Percentiles rank a stretch among this genome's conserved stretches.
Evolutionary conservation across 305 asterid genomes (phyloP).

Genomic region (Solanum aculeatissimum): DNA sequence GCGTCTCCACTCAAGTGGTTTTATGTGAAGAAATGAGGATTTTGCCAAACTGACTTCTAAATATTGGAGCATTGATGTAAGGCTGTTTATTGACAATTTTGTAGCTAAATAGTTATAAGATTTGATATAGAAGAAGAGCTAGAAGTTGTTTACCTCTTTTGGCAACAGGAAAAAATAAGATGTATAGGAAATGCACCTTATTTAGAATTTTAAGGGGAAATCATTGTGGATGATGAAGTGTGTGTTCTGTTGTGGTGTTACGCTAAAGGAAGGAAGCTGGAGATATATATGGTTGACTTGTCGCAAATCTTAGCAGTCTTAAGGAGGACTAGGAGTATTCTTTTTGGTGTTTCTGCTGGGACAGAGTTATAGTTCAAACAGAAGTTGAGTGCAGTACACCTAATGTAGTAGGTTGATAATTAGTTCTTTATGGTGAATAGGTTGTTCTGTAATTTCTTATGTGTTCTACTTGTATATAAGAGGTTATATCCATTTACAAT

Average conservation of each 20-base stretch:
- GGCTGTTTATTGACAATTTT: neutral
- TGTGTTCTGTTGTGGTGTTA: neutral
- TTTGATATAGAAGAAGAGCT: neutral
- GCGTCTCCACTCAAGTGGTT: neutral
- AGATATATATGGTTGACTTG: neutral
- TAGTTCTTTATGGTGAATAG: neutral
- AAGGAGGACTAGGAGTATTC: neutral
- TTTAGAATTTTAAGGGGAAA: neutral
- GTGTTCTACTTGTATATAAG: neutral
- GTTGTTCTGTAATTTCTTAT: neutral
- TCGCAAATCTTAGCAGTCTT: neutral
- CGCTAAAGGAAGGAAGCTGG: neutral
- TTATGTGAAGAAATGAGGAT: neutral
- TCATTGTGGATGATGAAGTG: neutral
- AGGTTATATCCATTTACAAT: neutral
- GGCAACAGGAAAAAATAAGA: neutral
- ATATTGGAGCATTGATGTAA: neutral
- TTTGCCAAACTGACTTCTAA: neutral
- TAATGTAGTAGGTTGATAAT: neutral
- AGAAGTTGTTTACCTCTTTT: neutral
- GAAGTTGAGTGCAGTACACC: neutral
- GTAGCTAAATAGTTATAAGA: neutral
- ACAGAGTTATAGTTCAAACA: neutral
- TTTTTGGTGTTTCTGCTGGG: neutral
- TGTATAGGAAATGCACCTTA: neutral